Evolutionary conservation across 305 asterid genomes (phyloP).

Genomic region (Coffea humblotiana): DNA sequence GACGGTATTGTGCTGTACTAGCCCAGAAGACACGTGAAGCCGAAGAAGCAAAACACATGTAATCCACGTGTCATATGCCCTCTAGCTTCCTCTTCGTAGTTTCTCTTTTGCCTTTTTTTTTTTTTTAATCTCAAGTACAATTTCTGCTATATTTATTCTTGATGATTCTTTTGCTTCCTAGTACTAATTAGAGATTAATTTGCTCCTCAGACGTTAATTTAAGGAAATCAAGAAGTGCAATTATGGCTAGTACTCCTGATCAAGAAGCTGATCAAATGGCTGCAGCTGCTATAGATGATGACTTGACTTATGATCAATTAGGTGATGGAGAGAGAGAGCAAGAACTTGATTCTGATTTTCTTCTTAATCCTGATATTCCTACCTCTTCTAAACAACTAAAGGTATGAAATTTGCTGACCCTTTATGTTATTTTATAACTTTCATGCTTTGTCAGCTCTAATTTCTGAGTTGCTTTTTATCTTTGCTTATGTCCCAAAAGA

Average conservation of each 20-base stretch:
- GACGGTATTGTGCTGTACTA: neutral
- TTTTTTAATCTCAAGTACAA: too few species aligned
- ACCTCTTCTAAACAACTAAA: constrained; percentile 25
- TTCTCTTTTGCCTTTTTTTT: neutral
- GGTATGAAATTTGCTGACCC: constrained; percentile 12
- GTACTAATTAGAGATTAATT: neutral
- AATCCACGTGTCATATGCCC: constrained; percentile 8
- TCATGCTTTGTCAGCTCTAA: neutral
- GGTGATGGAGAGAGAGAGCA: constrained; percentile 27
- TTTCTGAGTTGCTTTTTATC: neutral
- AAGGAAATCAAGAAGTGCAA: neutral
- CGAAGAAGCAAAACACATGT: neutral
- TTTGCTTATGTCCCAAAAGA: neutral
- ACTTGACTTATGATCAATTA: constrained; percentile 16
- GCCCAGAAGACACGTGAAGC: constrained; percentile 1
- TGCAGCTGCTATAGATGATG: constrained; percentile 4
- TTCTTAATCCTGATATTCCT: neutral
- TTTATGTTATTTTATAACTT: neutral
- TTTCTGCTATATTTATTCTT: too few species aligned
- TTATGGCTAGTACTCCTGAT: neutral
- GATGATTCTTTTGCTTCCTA: too few species aligned
- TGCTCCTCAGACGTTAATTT: neutral
- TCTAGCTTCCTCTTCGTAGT: too few species aligned
- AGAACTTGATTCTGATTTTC: constrained; percentile 17
- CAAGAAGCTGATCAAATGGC: neutral